phyloP scores from a whole-genome alignment of 2,329 filamentous ascomycete genomes.

The Amylocarpus encephaloides region DNA sequence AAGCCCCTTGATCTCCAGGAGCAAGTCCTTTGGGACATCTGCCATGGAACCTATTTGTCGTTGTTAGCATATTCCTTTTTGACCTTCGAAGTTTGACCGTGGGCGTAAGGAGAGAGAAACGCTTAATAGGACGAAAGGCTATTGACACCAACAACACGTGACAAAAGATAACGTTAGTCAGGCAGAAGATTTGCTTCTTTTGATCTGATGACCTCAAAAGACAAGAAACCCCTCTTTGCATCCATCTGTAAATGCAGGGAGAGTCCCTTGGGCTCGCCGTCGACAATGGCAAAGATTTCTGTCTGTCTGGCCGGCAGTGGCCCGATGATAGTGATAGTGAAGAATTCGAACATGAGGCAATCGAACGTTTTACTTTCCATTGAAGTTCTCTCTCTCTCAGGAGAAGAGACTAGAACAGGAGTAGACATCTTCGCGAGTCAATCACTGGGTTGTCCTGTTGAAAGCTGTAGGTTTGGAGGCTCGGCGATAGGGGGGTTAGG shows the following conservation, averaged over 20 bases:
- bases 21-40: constrained; percentile 80
- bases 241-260: no score
- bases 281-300: not conserved
- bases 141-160: not conserved
- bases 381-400: not conserved
- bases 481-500: no score
- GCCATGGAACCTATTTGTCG: constrained; percentile 68
- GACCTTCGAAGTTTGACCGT: not conserved
- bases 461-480: no score
- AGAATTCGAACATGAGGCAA: not conserved
- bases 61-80: constrained; percentile 15
- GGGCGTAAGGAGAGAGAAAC: not conserved
- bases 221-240: not conserved
- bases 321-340: not conserved
- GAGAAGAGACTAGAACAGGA: no score
- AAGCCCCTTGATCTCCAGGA: constrained; percentile 72
- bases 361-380: not conserved
- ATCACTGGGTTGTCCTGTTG: no score
- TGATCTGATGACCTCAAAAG: constrained; percentile 13
- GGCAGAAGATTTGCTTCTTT: constrained; percentile 17
- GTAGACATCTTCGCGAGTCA: no score
- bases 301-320: not conserved
- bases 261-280: no score
- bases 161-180: not conserved
- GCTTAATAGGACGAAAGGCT: not conserved